Evolutionary conservation across 257 asterid species (phyloP).

Genomic region (Ligustrum vulgare): DNA sequence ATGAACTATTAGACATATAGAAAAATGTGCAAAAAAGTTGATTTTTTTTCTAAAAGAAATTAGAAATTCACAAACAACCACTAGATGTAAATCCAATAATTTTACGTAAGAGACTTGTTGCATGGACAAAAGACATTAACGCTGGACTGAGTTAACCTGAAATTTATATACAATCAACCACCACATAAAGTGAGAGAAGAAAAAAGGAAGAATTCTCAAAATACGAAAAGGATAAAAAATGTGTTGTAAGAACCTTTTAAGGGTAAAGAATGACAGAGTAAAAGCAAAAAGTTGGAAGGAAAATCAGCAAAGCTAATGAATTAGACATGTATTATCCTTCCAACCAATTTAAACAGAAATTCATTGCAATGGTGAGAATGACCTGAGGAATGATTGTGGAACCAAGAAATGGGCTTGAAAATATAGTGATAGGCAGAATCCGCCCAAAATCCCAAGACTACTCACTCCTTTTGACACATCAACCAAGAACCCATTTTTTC

Average conservation of each 20-base stretch:
- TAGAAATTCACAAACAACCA: background rate
- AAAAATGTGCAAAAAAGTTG: too few relatives aligned
- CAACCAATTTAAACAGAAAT: slow-evolving; percentile 51
- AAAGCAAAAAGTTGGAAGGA: too few relatives aligned
- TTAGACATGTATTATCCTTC: slow-evolving; percentile 42
- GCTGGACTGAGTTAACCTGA: background rate
- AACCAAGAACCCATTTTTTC: slow-evolving; percentile 65
- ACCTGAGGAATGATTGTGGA: slow-evolving; percentile 82
- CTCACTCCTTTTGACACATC: slow-evolving; percentile 39
- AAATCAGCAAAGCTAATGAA: background rate
- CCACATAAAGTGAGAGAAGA: too few relatives aligned
- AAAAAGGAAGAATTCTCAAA: background rate
- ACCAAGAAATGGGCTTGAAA: slow-evolving; percentile 49
- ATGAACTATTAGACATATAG: too few relatives aligned
- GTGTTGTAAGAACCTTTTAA: background rate
- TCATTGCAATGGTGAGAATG: slow-evolving; percentile 61
- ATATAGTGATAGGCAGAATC: slow-evolving; percentile 49
- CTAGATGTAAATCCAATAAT: background rate
- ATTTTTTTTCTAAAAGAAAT: too few relatives aligned
- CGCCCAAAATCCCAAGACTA: slow-evolving; percentile 64
- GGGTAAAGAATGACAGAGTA: background rate
- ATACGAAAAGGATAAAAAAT: background rate
- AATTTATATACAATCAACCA: background rate
- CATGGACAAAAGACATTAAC: background rate
- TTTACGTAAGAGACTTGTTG: background rate